Evolutionary conservation across 495 filamentous ascomycete species (phyloP), one percentile per base, ranked within the genome.

Genomic region (Aspergillus conjunctus): DNA sequence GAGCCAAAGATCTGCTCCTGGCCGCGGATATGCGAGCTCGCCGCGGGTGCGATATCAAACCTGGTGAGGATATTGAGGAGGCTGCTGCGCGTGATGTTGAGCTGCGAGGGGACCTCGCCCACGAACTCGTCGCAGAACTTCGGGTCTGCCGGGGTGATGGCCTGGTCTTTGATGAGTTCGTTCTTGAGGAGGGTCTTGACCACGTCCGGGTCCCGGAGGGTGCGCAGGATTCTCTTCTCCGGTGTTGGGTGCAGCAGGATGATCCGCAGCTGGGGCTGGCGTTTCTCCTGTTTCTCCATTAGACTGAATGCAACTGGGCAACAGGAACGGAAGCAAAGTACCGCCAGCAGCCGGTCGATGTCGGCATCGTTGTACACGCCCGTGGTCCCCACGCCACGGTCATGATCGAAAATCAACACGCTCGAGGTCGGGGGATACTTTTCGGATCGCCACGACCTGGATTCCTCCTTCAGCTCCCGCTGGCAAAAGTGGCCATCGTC

Each of bases 391-490:
- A 59, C 46, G 48, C 56, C 56, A 20, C 52, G 14, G 30, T 59
- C 26, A 17, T 59, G 57, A 10, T 59, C 57, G 34, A 59, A 37
- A 37, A 59, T 46, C 49, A 26, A 17, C 0, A 59, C 37, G 26
- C 31, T 59, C 11, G 57, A 59, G 14, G 17, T 37, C 8, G 57
- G 49, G 14, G 57, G 34, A 37, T 59, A 59, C 51, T 59, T 59
- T 22, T 59, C 57, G 7, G 49, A 53, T 22, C 57, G 18, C 57
- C 57, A 59, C 22, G 49, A 59, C 14, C 34, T 31, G 0, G 57
- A 32, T 34, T 59, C 57, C 26, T 59, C 57, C 39, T 59, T 59
- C 34, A 59, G 57, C 34, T 59, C 57, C 17, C 57, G 49, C 39
- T 53, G 57, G 18, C 57, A 59, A 22, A 59, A 53, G 21, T 53